These are phyloP conservation scores for Rehmannia glutinosa DNA, from an alignment of 257 asterid species.

Conservation along the genomic window DNA sequence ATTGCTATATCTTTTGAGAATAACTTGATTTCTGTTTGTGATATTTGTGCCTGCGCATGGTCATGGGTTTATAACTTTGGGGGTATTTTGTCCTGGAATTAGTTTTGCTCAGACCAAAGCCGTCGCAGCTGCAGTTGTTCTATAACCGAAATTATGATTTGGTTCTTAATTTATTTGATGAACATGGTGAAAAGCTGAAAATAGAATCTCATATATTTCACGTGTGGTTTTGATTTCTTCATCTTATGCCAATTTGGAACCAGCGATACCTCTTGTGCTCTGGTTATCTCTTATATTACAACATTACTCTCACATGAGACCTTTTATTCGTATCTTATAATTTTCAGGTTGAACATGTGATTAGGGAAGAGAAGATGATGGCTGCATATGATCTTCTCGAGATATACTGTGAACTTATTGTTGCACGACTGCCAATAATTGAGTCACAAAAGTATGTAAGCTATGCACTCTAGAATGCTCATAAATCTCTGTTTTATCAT, in stretches of 20 bases:
- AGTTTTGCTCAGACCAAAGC: background rate
- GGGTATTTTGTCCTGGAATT: background rate
- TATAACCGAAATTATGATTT: background rate
- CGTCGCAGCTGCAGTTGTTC: background rate
- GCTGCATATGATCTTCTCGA: constrained; percentile 89
- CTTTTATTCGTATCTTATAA: constrained; percentile 9
- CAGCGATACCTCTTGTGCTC: constrained; percentile 2
- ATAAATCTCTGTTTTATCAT: background rate
- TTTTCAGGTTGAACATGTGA: constrained; percentile 90
- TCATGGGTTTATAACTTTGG: background rate
- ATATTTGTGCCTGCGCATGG: background rate
- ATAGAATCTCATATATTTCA: background rate
- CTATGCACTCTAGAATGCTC: constrained; percentile 16
- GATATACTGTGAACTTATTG: constrained; percentile 81
- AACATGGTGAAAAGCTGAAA: background rate
- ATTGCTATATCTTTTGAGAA: background rate
- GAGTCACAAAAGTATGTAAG: constrained; percentile 88
- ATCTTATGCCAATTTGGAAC: constrained; percentile 9
- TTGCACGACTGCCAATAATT: constrained; percentile 77
- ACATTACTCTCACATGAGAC: background rate
- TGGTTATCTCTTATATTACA: background rate
- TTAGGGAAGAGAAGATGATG: constrained; percentile 94
- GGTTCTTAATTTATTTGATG: background rate
- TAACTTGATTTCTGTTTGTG: background rate
- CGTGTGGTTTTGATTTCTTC: background rate